phyloP scores from a whole-genome alignment of 1,139 yeast genomes.

The Lodderomyces elongisporus region DNA sequence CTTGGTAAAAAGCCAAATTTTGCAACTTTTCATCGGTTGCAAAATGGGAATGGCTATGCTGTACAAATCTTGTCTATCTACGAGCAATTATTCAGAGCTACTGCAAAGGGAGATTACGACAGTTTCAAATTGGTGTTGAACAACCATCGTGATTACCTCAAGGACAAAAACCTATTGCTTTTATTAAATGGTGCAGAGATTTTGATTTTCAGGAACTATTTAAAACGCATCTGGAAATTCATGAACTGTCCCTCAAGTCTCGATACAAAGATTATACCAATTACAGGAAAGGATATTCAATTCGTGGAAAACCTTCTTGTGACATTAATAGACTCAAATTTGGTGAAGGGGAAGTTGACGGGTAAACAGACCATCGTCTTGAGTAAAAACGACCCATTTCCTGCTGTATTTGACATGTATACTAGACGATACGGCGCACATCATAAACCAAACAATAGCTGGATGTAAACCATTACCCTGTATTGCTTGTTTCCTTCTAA shows the following conservation, averaged over 20 bases:
- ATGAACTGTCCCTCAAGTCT: slow-evolving; percentile 23
- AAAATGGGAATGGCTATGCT: no score
- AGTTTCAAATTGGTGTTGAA: slow-evolving; percentile 27
- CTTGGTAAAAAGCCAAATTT: slow-evolving; percentile 47
- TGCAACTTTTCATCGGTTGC: slow-evolving; percentile 3
- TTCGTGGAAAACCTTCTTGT: slow-evolving; percentile 46
- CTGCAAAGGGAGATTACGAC: slow-evolving; percentile 38
- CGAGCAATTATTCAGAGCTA: slow-evolving; percentile 27
- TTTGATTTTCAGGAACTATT: slow-evolving; percentile 43
- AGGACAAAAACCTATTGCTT: slow-evolving; percentile 28
- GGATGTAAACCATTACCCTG: slow-evolving; percentile 13
- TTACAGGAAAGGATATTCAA: slow-evolving; percentile 20
- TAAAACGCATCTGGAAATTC: slow-evolving; percentile 31
- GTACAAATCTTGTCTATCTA: slow-evolving; percentile 28
- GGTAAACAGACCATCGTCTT: slow-evolving; percentile 43
- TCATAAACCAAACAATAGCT: slow-evolving; percentile 7
- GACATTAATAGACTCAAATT: slow-evolving; percentile 47
- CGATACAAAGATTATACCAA: slow-evolving; percentile 24
- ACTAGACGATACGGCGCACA: slow-evolving; percentile 6
- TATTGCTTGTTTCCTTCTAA: no score
- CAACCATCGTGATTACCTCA: slow-evolving; percentile 31
- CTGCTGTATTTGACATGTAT: slow-evolving; percentile 33
- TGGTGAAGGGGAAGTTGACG: slow-evolving; percentile 49
- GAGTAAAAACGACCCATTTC: slow-evolving; percentile 49
- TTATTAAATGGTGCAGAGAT: slow-evolving; percentile 31